Percentiles rank a stretch among this genome's conserved stretches.
Evolutionary conservation across 345 rosid genomes (phyloP).

Genomic region (Firmiana major): DNA sequence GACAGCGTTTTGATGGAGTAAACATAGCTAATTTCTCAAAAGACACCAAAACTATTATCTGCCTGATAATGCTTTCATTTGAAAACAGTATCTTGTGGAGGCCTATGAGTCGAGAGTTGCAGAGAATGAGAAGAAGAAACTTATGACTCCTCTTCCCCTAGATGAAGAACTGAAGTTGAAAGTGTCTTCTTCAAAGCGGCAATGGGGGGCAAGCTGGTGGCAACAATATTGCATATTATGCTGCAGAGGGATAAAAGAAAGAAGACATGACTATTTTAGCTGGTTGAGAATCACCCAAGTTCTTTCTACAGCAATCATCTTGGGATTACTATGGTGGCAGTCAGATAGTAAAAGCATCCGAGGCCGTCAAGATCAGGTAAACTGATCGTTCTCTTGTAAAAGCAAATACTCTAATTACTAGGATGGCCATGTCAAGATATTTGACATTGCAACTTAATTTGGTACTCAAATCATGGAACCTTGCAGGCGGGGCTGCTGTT

Average conservation of each 20-base stretch:
- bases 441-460: background rate
- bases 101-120: slow-evolving; percentile 77
- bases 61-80: slow-evolving; percentile 4
- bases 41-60: background rate
- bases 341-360: slow-evolving; percentile 54
- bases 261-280: slow-evolving; percentile 89
- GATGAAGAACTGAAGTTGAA: slow-evolving; percentile 67
- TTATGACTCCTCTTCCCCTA: slow-evolving; percentile 58
- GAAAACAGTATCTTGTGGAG: slow-evolving; percentile 74
- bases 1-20: background rate
- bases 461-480: slow-evolving; percentile 1
- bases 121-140: slow-evolving; percentile 71
- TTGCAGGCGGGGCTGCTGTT: slow-evolving; percentile 89
- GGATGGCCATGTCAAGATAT: background rate
- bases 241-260: slow-evolving; percentile 83
- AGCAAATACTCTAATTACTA: no score
- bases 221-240: slow-evolving; percentile 69
- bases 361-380: slow-evolving; percentile 90
- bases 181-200: slow-evolving; percentile 47
- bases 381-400: background rate
- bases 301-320: slow-evolving; percentile 72
- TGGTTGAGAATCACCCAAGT: slow-evolving; percentile 97
- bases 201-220: slow-evolving; percentile 97
- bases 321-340: slow-evolving; percentile 96
- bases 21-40: background rate